Percentiles rank a stretch among this genome's conserved stretches.
phyloP scores from a whole-genome alignment of 1,284 basidiomycete genomes.

The Ustilago hordei region DNA sequence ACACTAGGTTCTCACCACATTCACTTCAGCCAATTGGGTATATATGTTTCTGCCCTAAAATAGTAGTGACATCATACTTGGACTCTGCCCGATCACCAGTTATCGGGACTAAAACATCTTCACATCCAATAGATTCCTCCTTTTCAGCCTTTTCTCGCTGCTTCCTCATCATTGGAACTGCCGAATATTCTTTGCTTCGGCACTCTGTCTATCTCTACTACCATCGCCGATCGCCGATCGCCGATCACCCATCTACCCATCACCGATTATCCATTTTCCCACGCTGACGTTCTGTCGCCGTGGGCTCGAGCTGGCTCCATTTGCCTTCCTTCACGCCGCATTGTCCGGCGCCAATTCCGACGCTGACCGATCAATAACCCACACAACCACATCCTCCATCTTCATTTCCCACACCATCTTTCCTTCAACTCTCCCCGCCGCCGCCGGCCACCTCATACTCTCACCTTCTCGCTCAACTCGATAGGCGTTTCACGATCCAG shows the following conservation, averaged over 20 bases:
- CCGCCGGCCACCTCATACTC: background rate
- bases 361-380: background rate
- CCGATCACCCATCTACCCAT: background rate
- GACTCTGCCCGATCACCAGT: too few species aligned
- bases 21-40: too few species aligned
- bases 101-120: too few species aligned
- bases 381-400: constrained; percentile 1
- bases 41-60: too few species aligned
- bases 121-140: too few species aligned
- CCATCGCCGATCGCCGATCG: background rate
- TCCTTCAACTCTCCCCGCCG: background rate
- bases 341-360: background rate
- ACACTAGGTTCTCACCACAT: too few species aligned
- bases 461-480: background rate
- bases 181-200: too few species aligned
- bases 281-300: background rate
- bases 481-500: background rate
- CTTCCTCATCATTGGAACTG: too few species aligned
- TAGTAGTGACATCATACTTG: too few species aligned
- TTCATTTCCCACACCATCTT: background rate
- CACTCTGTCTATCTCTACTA: too few species aligned
- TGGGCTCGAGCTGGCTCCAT: background rate
- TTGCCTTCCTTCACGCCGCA: background rate
- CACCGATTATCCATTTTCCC: background rate
- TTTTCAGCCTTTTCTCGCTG: too few species aligned